Base-by-base conservation (phyloP, 257 asterid species). In the Fraxinus americana region DNA sequence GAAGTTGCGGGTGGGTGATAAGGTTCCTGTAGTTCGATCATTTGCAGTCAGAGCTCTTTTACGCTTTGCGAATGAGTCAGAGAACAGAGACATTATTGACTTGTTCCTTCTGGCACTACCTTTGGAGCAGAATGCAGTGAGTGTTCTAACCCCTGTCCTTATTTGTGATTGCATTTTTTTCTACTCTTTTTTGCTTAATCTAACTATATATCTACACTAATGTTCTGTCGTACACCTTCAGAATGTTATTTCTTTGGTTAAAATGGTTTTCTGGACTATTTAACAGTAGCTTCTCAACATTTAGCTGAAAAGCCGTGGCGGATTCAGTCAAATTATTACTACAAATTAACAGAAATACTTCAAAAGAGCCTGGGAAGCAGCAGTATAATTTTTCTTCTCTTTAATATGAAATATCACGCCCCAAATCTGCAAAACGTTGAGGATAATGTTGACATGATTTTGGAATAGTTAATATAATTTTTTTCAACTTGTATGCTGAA, bases 41-140 rank as follows among this genome's bases (percentile, higher is more conserved):
- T 96, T 85, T 88, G 91, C 97, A n/a, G 79, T 92, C 79, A 87
- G 98, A 89, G 91, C 97, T 35, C 97, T 96, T 82, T 89, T 94
- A 4, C 96, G 99, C 71, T 93, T 96, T 76, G 89, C 87, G 71
- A 89, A 86, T 80, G 98, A 92, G 83, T 80, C 88, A 61, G 98
- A 93, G 79, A 92, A 92, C 75, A 79, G 84, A 43, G 97, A 93
- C 79, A 83, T 93, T 88, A 93, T 96, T 29, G 94, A 93, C 36
- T 50, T 96, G 79, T 88, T 92, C 81, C 89, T 96, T 75, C 90
- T 90, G 83, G 89, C 83, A 69, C 93, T 96, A 75, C 85, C 89
- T 50, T 66, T 86, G 78, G 98, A 96, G 87, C 95, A 88, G 87
- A 96, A 88, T 80, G 85, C 86, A 79, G 98, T 96, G 81, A 68